A percentile compares a stretch with the other conserved stretches of the same genome.
Evolutionary conservation across 768 basidiomycete genomes (phyloP).

Genomic region (Fistulinella prunicolor): DNA sequence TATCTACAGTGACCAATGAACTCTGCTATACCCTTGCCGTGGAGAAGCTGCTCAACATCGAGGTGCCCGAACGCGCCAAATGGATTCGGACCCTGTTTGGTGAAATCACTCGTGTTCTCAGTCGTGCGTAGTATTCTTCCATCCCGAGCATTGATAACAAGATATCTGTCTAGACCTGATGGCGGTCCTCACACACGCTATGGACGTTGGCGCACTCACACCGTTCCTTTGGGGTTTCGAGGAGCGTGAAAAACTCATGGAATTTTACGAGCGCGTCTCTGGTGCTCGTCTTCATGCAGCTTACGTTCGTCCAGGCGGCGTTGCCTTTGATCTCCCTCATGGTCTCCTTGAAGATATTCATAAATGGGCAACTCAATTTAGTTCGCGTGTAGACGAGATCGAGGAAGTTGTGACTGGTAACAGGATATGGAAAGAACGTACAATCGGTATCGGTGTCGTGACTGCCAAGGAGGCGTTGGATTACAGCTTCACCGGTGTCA

Average conservation of each 20-base stretch:
- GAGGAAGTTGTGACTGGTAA: conserved; percentile 98
- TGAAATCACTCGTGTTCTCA: conserved; percentile 93
- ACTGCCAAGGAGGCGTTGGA: conserved; percentile 90
- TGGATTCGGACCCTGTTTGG: conserved; percentile 98
- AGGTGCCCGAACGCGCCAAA: conserved; percentile 94
- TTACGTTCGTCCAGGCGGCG: conserved; percentile 97
- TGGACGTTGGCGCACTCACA: conserved; percentile 97
- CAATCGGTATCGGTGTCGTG: conserved; percentile 85
- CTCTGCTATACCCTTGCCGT: conserved; percentile 96
- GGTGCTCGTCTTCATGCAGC: conserved; percentile 96
- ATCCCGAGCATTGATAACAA: conserved; percentile 2
- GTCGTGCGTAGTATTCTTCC: conserved; percentile 54
- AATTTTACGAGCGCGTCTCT: conserved; percentile 99
- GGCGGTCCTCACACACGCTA: conserved; percentile 93
- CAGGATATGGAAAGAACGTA: conserved; percentile 97
- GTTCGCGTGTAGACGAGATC: conserved; percentile 88
- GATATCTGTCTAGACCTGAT: conserved; percentile 65
- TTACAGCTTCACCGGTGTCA: conserved; percentile 94
- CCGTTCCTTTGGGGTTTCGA: conserved; percentile 99
- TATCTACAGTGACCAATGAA: conserved; percentile 91
- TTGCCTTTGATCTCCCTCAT: conserved; percentile 96
- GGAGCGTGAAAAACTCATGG: conserved; percentile 99
- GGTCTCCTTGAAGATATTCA: conserved; percentile 98
- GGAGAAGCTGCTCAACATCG: conserved; percentile 95
- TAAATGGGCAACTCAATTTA: conserved; percentile 96